Conservation (phyloP, 169 alveolate species). For the Eimeria praecox region DNA sequence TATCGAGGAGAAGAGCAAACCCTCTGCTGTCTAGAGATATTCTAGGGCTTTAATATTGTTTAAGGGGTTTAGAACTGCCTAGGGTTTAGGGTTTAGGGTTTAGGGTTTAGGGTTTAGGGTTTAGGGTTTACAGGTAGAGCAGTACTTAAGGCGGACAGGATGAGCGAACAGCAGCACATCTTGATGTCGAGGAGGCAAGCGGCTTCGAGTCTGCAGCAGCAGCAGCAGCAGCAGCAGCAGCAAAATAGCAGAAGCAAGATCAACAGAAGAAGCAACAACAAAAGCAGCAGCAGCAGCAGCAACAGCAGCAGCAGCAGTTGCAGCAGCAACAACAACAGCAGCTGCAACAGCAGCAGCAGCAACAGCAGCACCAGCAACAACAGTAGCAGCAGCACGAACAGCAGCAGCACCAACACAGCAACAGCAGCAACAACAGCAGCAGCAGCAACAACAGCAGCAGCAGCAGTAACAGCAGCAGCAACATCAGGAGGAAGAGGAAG, state of each 20-base stretch:
- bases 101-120: constrained; percentile 36
- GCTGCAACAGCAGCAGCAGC: not conserved
- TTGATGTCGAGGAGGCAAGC: constrained; percentile 13
- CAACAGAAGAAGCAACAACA: constrained; percentile 7
- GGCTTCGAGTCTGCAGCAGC: constrained; percentile 30
- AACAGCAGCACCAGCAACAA: not conserved
- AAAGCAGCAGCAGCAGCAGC: not conserved
- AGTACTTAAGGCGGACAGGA: not conserved
- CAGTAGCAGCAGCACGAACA: too few relatives aligned
- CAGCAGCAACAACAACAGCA: constrained; percentile 8
- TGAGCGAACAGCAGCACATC: not conserved
- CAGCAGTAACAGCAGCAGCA: constrained; percentile 10
- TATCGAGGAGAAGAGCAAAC: not conserved
- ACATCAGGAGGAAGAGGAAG: constrained; percentile 15
- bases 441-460: constrained; percentile 17
- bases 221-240: constrained; percentile 16
- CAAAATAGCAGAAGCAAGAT: too few relatives aligned
- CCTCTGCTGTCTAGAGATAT: too few relatives aligned
- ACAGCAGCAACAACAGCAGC: not conserved
- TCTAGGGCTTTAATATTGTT: too few relatives aligned
- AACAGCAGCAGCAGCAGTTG: not conserved
- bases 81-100: not conserved
- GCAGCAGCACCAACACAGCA: too few relatives aligned
- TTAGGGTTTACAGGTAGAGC: not conserved
- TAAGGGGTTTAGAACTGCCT: not conserved